phyloP scores from a whole-genome alignment of 306 rosid species.

The Begonia masoniana region DNA sequence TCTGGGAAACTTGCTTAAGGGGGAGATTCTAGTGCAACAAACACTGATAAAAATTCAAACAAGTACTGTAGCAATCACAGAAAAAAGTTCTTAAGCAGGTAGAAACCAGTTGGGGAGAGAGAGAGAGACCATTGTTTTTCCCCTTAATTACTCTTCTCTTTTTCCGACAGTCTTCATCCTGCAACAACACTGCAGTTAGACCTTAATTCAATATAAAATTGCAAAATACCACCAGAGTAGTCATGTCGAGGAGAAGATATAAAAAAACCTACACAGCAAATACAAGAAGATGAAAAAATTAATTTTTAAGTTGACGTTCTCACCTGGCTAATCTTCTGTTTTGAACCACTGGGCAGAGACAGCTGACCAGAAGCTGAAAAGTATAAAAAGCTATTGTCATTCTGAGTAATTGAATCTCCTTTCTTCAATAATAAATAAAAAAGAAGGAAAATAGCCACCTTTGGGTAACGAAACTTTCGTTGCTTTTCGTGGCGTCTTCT shows the following conservation, averaged over 20 bases:
- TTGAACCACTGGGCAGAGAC: constrained; percentile 35
- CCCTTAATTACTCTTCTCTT: constrained; percentile 23
- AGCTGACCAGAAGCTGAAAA: constrained; percentile 52
- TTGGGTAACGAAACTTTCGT: constrained; percentile 36
- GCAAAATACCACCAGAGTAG: too few species aligned
- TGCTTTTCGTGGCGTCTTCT: constrained; percentile 40
- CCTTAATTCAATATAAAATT: too few species aligned
- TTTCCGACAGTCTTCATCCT: constrained; percentile 44
- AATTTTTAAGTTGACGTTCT: neutral
- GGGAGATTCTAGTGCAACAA: too few species aligned
- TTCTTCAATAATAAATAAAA: constrained; percentile 10
- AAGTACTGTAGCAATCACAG: too few species aligned
- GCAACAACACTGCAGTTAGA: constrained; percentile 11
- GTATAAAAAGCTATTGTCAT: constrained; percentile 7
- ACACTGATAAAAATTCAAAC: too few species aligned
- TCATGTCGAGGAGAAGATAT: too few species aligned
- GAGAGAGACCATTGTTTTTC: constrained; percentile 23
- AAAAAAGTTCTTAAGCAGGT: too few species aligned
- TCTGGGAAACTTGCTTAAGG: too few species aligned
- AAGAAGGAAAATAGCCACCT: constrained; percentile 28
- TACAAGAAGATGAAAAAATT: constrained; percentile 3
- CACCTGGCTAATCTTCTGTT: constrained; percentile 53
- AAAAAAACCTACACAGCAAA: constrained; percentile 1
- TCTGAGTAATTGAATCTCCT: constrained; percentile 13
- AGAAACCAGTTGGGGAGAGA: too few species aligned